Evolutionary conservation across 1,139 yeast species (phyloP).

Genomic region (Yamadazyma dushanensis): DNA sequence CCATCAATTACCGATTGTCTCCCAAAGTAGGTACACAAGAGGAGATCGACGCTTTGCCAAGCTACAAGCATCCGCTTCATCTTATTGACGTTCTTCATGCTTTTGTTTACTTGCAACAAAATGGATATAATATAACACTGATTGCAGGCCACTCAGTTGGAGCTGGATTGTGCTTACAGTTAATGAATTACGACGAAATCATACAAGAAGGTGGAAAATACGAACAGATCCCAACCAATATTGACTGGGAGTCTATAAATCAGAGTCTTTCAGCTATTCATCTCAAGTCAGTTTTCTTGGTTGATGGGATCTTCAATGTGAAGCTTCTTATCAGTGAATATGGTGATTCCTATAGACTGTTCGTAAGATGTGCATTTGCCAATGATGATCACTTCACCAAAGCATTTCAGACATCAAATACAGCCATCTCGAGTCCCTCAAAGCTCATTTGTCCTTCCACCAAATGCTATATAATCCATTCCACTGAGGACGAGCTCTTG

Average conservation of each 20-base stretch:
- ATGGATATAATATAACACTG: slow-evolving; percentile 23
- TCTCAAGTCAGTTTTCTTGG: slow-evolving; percentile 19
- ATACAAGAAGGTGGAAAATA: slow-evolving; percentile 16
- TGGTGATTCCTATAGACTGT: slow-evolving; percentile 27
- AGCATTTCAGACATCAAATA: slow-evolving; percentile 27
- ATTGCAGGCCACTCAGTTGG: slow-evolving; percentile 84
- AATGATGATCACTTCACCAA: slow-evolving; percentile 18
- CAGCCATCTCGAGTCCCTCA: slow-evolving; percentile 5
- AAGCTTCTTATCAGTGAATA: slow-evolving; percentile 34
- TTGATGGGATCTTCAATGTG: slow-evolving; percentile 44
- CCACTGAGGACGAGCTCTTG: slow-evolving; percentile 36
- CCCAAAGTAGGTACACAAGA: slow-evolving; percentile 35
- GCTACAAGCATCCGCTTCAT: slow-evolving; percentile 59
- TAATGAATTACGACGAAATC: slow-evolving; percentile 32
- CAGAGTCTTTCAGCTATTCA: slow-evolving; percentile 8
- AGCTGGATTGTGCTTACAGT: slow-evolving; percentile 65
- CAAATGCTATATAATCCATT: slow-evolving; percentile 24
- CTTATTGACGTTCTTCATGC: slow-evolving; percentile 55
- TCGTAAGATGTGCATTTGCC: slow-evolving; percentile 36
- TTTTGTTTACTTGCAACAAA: slow-evolving; percentile 27
- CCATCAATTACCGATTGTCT: slow-evolving; percentile 69
- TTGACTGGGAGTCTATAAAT: neutral
- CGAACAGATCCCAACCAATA: neutral
- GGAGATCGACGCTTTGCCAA: slow-evolving; percentile 9
- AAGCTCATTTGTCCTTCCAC: slow-evolving; percentile 7